Conservation (phyloP, 2,329 filamentous ascomycete species). For the Tolypocladium paradoxum region DNA sequence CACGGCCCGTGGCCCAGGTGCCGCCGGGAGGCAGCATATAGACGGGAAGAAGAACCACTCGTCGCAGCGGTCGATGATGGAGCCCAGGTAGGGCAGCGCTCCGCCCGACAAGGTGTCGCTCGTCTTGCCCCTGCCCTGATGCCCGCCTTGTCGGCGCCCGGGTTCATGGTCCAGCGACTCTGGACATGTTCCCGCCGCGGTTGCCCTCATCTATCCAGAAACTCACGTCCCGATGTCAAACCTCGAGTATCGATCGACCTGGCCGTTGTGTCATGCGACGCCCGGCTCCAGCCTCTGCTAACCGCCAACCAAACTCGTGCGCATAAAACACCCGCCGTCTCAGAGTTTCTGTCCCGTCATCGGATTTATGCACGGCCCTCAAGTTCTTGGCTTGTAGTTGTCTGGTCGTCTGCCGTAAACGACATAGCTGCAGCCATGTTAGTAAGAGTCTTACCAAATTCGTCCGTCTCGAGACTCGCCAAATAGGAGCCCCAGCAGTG, state of each 20-base stretch:
- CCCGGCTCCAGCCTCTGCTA: neutral
- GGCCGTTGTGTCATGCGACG: neutral
- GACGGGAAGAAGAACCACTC: slow-evolving; percentile 22
- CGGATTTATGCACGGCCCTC: neutral
- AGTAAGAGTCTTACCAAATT: neutral
- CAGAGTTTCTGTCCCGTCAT: neutral
- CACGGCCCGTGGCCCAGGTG: slow-evolving; percentile 23
- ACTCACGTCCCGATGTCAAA: neutral
- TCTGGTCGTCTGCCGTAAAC: neutral
- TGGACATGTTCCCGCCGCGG: neutral
- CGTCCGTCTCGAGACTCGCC: no score
- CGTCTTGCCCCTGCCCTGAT: slow-evolving; percentile 9
- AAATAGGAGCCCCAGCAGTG: no score
- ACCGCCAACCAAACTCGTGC: neutral
- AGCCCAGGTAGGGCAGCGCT: slow-evolving; percentile 6
- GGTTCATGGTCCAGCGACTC: neutral
- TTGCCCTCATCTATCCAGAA: neutral
- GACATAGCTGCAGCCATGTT: neutral
- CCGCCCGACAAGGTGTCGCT: slow-evolving; percentile 6
- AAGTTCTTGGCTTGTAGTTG: neutral
- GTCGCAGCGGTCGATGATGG: slow-evolving; percentile 11
- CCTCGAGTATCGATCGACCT: neutral
- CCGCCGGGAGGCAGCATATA: slow-evolving; percentile 22
- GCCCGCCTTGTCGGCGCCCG: slow-evolving; percentile 10
- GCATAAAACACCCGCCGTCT: neutral